Conservation (phyloP, 257 asterid genomes). For the Solanum arcanum region DNA sequence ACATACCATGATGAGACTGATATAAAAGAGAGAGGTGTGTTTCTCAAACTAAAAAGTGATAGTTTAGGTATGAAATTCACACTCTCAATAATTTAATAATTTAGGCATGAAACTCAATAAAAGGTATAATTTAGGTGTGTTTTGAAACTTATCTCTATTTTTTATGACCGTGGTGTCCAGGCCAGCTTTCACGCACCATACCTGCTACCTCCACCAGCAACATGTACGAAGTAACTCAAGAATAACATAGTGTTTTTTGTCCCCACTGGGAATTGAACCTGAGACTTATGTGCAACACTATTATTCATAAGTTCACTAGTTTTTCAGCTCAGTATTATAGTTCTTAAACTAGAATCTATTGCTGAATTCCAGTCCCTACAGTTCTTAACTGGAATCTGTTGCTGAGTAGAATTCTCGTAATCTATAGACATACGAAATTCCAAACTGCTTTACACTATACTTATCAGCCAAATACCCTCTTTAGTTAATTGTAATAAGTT, state of each 20-base stretch:
- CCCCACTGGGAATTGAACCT: neutral
- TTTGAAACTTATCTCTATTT: no score
- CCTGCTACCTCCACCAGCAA: neutral
- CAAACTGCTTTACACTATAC: neutral
- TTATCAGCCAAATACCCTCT: neutral
- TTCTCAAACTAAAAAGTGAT: no score
- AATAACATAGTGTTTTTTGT: neutral
- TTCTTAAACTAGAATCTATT: neutral
- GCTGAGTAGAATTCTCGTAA: neutral
- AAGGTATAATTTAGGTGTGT: no score
- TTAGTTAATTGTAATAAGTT: neutral
- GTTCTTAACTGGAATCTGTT: neutral
- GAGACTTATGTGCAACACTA: neutral
- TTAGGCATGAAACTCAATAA: no score
- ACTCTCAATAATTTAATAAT: no score
- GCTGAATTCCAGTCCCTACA: neutral
- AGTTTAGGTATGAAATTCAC: no score
- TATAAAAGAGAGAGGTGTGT: no score
- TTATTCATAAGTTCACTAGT: neutral
- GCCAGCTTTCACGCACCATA: neutral
- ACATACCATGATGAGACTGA: no score
- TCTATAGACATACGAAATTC: neutral
- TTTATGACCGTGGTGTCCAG: neutral
- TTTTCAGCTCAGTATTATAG: neutral
- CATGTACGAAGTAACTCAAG: neutral